phyloP scores from a whole-genome alignment of 73 alveolate genomes.

The Effrenium voratum region DNA sequence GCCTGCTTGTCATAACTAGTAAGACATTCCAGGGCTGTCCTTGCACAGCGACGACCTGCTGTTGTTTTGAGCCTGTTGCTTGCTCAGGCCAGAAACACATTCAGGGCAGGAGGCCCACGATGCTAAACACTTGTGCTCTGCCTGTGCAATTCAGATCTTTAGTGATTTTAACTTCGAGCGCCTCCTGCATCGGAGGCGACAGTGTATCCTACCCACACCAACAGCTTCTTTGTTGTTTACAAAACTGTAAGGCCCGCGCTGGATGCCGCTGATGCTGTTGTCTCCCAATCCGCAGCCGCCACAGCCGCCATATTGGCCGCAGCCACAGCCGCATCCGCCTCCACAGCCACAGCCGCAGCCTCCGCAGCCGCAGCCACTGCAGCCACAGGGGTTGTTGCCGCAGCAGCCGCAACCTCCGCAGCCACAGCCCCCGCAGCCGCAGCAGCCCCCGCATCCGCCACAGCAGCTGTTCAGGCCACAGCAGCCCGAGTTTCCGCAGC shows the following conservation, averaged over 20 bases:
- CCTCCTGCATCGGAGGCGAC: too few relatives aligned
- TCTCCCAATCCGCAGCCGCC: slow-evolving; percentile 30
- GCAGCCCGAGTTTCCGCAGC: neutral
- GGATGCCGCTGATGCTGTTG: slow-evolving; percentile 76
- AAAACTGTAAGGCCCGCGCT: slow-evolving; percentile 28
- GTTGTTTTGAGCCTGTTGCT: too few relatives aligned
- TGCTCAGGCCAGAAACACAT: too few relatives aligned
- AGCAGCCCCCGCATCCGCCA: slow-evolving; percentile 19
- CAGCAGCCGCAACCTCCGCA: neutral
- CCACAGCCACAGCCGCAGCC: slow-evolving; percentile 16
- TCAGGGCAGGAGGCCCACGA: too few relatives aligned
- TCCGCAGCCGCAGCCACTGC: neutral
- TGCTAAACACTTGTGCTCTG: too few relatives aligned
- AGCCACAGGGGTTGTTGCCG: neutral
- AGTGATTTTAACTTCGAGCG: too few relatives aligned
- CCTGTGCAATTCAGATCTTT: too few relatives aligned
- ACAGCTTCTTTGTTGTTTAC: too few relatives aligned
- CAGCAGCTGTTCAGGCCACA: neutral
- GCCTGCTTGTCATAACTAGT: too few relatives aligned
- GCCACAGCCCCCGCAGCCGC: slow-evolving; percentile 51
- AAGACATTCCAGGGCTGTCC: too few relatives aligned
- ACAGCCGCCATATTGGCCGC: slow-evolving; percentile 7
- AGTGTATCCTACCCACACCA: too few relatives aligned
- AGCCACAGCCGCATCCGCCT: neutral
- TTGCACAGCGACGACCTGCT: too few relatives aligned